A percentile compares a stretch with the other conserved stretches of the same genome.
Conservation (phyloP, 495 filamentous ascomycete genomes). For the Chaetomidium leptoderma region DNA sequence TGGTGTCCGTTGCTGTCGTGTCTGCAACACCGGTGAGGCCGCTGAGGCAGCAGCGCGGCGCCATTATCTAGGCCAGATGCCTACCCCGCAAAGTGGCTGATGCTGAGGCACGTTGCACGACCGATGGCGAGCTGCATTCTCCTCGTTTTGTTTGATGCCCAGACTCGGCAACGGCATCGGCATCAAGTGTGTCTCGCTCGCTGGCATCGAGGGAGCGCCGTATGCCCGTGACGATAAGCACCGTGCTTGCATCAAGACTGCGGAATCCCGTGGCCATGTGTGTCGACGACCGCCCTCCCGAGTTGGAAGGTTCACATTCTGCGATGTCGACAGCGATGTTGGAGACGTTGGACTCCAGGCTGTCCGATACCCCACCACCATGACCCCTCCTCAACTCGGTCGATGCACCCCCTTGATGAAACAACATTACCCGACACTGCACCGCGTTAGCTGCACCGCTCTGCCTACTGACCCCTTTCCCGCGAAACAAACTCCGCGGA, state of each 20-base stretch:
- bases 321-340: background rate
- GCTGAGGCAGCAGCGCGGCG: background rate
- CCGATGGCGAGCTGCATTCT: conserved; percentile 7
- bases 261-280: background rate
- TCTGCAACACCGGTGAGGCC: conserved; percentile 7
- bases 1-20: background rate
- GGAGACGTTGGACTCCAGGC: background rate
- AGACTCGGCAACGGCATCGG: background rate
- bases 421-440: background rate
- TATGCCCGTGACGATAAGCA: background rate
- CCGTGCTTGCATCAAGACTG: background rate
- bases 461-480: background rate
- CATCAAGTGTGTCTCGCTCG: background rate
- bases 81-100: conserved; percentile 19
- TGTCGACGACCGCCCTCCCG: background rate
- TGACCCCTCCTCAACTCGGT: background rate
- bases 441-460: background rate
- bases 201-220: background rate
- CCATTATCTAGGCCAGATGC: background rate
- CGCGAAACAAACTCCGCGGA: conserved; percentile 12
- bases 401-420: too few relatives aligned
- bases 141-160: background rate
- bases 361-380: background rate
- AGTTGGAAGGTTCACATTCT: background rate
- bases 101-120: conserved; percentile 19